Evolutionary conservation across 2,329 filamentous ascomycete species (phyloP).

Genomic region (Diaporthe capsici): DNA sequence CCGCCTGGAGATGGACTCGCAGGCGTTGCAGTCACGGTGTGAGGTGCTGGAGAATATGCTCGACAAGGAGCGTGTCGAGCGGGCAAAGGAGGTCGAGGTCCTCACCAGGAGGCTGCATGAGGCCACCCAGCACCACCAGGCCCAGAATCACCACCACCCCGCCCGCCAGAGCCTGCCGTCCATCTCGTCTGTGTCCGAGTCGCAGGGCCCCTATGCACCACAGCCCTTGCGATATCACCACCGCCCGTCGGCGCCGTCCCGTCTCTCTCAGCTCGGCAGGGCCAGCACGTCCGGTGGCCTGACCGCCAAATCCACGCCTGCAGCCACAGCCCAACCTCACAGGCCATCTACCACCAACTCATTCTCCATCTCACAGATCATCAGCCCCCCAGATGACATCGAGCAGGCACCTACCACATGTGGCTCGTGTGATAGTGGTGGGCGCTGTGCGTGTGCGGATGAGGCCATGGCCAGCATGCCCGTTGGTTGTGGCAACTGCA

Average conservation of each 20-base stretch:
- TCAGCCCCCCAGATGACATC: conserved; percentile 65
- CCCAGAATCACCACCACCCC: conserved; percentile 27
- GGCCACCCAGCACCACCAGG: conserved; percentile 27
- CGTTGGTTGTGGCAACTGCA: conserved; percentile 77
- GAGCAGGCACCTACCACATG: conserved; percentile 62
- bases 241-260: conserved; percentile 41
- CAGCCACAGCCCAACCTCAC: conserved; percentile 44
- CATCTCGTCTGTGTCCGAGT: conserved; percentile 36
- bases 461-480: conserved; percentile 67
- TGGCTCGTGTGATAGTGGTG: conserved; percentile 67
- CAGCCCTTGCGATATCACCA: conserved; percentile 41
- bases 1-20: conserved; percentile 74
- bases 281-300: conserved; percentile 40
- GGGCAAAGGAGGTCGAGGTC: conserved; percentile 47
- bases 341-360: conserved; percentile 47
- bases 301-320: conserved; percentile 35
- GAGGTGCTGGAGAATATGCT: conserved; percentile 74
- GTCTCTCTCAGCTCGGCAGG: conserved; percentile 24
- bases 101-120: conserved; percentile 38
- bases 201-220: conserved; percentile 36
- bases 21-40: conserved; percentile 75
- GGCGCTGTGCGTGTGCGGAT: conserved; percentile 71
- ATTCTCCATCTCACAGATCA: conserved; percentile 71
- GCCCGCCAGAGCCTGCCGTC: conserved; percentile 41
- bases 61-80: conserved; percentile 68